These are phyloP conservation scores for Cyberlindnera xishuangbannaensis DNA, from an alignment of 805 yeast species.

Conservation along the genomic window DNA sequence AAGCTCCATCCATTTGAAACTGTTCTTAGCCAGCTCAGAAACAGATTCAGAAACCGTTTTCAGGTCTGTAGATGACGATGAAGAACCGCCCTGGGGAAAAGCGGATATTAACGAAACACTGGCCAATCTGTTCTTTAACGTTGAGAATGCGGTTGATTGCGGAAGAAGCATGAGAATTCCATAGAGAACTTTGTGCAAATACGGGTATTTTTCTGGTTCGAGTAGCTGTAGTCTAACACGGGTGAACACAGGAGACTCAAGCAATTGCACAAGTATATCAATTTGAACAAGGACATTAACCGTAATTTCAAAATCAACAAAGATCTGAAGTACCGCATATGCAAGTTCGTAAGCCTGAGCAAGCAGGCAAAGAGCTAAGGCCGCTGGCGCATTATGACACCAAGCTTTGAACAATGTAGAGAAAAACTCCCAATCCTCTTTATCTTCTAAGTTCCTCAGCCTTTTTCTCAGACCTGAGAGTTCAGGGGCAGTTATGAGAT, in stretches of 20 bases:
- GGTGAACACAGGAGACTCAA: constrained; percentile 91
- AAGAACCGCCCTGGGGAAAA: constrained; percentile 7
- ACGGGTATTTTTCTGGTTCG: constrained; percentile 79
- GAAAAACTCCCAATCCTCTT: constrained; percentile 65
- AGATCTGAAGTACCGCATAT: constrained; percentile 69
- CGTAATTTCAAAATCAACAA: constrained; percentile 77
- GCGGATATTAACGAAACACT: constrained; percentile 35
- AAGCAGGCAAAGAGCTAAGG: constrained; percentile 74
- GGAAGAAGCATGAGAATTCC: constrained; percentile 93
- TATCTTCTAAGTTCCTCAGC: constrained; percentile 54
- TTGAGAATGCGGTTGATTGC: constrained; percentile 85
- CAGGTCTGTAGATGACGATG: constrained; percentile 5
- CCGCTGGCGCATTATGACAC: constrained; percentile 89
- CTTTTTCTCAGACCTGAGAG: constrained; percentile 62
- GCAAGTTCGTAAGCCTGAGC: constrained; percentile 89
- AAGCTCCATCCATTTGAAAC: constrained; percentile 35
- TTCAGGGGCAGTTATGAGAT: constrained; percentile 81
- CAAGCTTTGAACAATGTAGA: constrained; percentile 78
- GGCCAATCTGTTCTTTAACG: constrained; percentile 67
- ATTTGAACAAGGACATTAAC: constrained; percentile 78
- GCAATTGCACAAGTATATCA: constrained; percentile 81
- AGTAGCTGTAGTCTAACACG: constrained; percentile 80
- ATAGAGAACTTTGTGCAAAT: constrained; percentile 77
- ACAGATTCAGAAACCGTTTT: constrained; percentile 10
- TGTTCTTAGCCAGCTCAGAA: constrained; percentile 18